Conservation (phyloP, 1,284 basidiomycete species). For the Boletus mariae region DNA sequence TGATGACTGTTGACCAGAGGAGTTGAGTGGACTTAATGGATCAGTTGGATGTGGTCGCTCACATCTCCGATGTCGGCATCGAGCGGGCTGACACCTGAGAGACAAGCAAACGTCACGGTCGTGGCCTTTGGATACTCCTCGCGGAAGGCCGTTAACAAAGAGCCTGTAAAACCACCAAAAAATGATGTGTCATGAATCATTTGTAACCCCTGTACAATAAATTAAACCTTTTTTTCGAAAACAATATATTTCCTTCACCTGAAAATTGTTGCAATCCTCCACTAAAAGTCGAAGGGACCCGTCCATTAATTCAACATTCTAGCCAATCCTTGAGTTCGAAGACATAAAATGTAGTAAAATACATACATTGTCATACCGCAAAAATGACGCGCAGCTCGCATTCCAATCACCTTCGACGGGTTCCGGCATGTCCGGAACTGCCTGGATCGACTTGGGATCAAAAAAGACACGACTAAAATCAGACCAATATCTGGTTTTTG, state of each 20-base stretch:
- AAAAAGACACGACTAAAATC: constrained; percentile 72
- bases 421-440: constrained; percentile 54
- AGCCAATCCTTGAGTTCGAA: constrained; percentile 9
- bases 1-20: constrained; percentile 26
- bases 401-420: constrained; percentile 54
- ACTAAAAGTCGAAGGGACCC: constrained; percentile 59
- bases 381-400: constrained; percentile 49
- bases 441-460: constrained; percentile 60
- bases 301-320: constrained; percentile 64
- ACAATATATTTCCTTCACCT: constrained; percentile 44
- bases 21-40: background rate
- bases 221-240: constrained; percentile 2
- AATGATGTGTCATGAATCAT: constrained; percentile 55
- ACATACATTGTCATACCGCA: constrained; percentile 51
- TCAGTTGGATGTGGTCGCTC: constrained; percentile 19
- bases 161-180: constrained; percentile 62
- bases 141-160: constrained; percentile 54
- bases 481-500: constrained; percentile 68
- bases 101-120: constrained; percentile 50
- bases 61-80: constrained; percentile 44
- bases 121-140: constrained; percentile 65
- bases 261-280: constrained; percentile 71
- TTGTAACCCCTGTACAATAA: constrained; percentile 56
- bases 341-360: background rate
- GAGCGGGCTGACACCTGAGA: constrained; percentile 43